These are phyloP conservation scores for Geotrichum armillariae DNA, from an alignment of 1,139 yeast genomes.

Conservation along the genomic window DNA sequence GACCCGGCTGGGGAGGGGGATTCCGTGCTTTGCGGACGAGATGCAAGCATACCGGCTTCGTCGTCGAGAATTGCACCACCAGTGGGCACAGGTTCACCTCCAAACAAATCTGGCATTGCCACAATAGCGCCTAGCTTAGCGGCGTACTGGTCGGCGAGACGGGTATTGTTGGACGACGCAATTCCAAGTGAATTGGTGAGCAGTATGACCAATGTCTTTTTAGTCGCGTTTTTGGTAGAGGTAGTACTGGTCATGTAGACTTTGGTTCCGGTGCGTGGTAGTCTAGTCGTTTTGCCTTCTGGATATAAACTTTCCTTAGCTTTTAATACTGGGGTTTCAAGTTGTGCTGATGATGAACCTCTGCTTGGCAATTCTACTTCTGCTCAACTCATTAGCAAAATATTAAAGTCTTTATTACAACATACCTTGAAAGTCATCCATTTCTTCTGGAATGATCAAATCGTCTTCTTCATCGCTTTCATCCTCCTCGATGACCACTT, in stretches of 20 bases:
- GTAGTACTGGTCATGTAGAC: constrained; percentile 28
- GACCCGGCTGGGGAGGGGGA: no score
- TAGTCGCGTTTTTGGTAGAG: no score
- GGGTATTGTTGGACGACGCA: constrained; percentile 33
- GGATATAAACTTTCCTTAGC: neutral
- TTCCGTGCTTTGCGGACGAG: no score
- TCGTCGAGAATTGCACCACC: constrained; percentile 31
- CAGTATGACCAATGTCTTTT: constrained; percentile 30
- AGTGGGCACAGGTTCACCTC: constrained; percentile 37
- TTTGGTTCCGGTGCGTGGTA: constrained; percentile 30
- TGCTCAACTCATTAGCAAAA: neutral
- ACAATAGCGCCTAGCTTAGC: constrained; percentile 33
- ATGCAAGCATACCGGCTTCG: constrained; percentile 25
- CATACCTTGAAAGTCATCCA: neutral
- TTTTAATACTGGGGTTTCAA: neutral
- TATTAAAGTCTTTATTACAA: no score
- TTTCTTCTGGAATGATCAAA: neutral
- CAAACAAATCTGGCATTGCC: constrained; percentile 38
- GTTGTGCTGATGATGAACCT: neutral
- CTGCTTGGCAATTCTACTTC: neutral
- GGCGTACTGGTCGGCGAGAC: constrained; percentile 36
- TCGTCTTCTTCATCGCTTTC: neutral
- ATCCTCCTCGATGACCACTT: neutral
- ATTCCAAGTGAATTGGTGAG: constrained; percentile 40
- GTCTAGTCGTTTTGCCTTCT: constrained; percentile 31